These are phyloP conservation scores for Urtica urens DNA, from an alignment of 306 rosid genomes.

Conservation along the genomic window DNA sequence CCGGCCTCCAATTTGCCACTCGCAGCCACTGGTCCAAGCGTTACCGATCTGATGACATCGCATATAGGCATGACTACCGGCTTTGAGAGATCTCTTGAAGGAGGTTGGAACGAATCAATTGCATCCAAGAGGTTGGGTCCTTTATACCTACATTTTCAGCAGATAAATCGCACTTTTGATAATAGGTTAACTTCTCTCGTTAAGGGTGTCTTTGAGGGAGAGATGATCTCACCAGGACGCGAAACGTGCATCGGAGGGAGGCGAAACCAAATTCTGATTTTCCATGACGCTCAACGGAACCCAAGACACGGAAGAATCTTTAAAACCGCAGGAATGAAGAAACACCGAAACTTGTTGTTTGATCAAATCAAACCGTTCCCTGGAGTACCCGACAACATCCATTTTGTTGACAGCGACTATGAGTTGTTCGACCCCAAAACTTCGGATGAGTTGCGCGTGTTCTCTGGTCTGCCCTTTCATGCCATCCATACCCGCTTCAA, in stretches of 20 bases:
- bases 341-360: conserved; percentile 57
- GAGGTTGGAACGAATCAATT: conserved; percentile 79
- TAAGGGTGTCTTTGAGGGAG: too few species aligned
- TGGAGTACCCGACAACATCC: conserved; percentile 78
- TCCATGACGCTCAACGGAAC: conserved; percentile 84
- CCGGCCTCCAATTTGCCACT: conserved; percentile 96
- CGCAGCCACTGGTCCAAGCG: conserved; percentile 74
- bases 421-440: conserved; percentile 93
- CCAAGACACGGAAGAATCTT: conserved; percentile 65
- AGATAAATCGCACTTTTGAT: background rate
- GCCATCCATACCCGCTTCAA: conserved; percentile 85
- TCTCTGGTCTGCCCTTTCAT: conserved; percentile 88
- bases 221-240: conserved; percentile 56
- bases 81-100: conserved; percentile 70
- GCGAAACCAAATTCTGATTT: conserved; percentile 82
- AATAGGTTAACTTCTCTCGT: background rate
- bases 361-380: conserved; percentile 78
- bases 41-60: conserved; percentile 54
- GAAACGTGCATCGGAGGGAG: conserved; percentile 60
- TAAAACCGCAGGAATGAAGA: conserved; percentile 80
- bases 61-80: conserved; percentile 92
- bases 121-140: conserved; percentile 84
- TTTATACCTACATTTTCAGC: conserved; percentile 50
- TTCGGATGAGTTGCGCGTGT: conserved; percentile 89
- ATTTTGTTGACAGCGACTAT: conserved; percentile 86